Evolutionary conservation across 148 eudicot genomes (phyloP).

Genomic region (Dysphania ambrosioides): DNA sequence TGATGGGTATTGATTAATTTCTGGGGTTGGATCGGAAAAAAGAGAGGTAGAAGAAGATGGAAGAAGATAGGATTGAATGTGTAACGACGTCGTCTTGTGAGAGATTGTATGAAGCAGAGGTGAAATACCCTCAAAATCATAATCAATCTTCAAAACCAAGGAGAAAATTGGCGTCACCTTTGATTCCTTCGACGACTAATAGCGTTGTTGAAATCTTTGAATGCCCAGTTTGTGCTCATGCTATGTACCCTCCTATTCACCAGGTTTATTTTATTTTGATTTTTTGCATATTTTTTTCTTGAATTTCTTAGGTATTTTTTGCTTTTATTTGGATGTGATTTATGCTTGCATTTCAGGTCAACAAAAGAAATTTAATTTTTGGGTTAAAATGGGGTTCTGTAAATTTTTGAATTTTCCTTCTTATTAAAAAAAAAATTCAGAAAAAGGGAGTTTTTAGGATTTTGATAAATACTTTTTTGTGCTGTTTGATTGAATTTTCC

Average conservation of each 20-base stretch:
- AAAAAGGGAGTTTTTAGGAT: background rate
- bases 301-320: background rate
- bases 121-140: constrained; percentile 29
- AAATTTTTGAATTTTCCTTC: too few species aligned
- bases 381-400: too few species aligned
- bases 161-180: constrained; percentile 20
- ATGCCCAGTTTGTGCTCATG: constrained; percentile 48
- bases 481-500: background rate
- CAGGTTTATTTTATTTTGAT: too few species aligned
- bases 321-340: background rate
- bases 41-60: constrained; percentile 16
- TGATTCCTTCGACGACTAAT: constrained; percentile 32
- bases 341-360: too few species aligned
- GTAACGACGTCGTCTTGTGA: constrained; percentile 27
- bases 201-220: constrained; percentile 43
- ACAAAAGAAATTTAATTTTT: too few species aligned
- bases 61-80: constrained; percentile 40
- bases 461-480: background rate
- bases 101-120: constrained; percentile 36
- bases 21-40: constrained; percentile 8
- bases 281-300: background rate
- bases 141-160: constrained; percentile 27
- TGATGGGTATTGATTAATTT: constrained; percentile 28
- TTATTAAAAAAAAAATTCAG: too few species aligned
- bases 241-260: constrained; percentile 47